A percentile compares a stretch with the other conserved stretches of the same genome.
Conservation (phyloP, 208 protist species). For the Leishmania tropica region DNA sequence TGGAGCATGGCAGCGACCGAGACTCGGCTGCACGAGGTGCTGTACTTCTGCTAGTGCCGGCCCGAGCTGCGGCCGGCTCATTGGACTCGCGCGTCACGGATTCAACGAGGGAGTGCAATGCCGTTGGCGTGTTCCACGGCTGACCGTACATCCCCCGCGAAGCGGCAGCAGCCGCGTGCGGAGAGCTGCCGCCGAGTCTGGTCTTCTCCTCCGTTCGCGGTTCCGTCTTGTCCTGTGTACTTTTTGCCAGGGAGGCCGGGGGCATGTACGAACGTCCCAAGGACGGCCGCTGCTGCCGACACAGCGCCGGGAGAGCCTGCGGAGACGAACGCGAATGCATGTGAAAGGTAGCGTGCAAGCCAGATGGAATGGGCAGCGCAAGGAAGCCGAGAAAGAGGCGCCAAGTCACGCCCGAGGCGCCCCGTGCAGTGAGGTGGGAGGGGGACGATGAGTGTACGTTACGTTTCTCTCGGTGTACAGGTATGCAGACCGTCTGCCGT, state of each 20-base stretch:
- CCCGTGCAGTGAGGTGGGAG: background rate
- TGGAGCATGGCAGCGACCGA: background rate
- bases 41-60: background rate
- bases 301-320: conserved; percentile 4
- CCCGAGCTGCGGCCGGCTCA: too few relatives aligned
- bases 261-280: background rate
- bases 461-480: background rate
- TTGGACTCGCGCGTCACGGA: background rate
- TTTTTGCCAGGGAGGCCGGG: background rate
- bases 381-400: background rate
- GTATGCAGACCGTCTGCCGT: too few relatives aligned
- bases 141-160: conserved; percentile 12
- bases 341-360: background rate
- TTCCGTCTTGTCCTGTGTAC: background rate
- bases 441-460: background rate
- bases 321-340: conserved; percentile 7
- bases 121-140: conserved; percentile 23
- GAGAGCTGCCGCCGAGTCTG: background rate
- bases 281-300: background rate
- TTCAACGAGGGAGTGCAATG: conserved; percentile 10
- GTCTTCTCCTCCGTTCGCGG: background rate
- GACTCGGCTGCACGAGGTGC: background rate
- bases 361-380: background rate
- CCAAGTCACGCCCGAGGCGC: background rate
- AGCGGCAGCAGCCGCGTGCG: background rate